phyloP scores from a whole-genome alignment of 208 protist species.

The Wallacemonas sp. region DNA sequence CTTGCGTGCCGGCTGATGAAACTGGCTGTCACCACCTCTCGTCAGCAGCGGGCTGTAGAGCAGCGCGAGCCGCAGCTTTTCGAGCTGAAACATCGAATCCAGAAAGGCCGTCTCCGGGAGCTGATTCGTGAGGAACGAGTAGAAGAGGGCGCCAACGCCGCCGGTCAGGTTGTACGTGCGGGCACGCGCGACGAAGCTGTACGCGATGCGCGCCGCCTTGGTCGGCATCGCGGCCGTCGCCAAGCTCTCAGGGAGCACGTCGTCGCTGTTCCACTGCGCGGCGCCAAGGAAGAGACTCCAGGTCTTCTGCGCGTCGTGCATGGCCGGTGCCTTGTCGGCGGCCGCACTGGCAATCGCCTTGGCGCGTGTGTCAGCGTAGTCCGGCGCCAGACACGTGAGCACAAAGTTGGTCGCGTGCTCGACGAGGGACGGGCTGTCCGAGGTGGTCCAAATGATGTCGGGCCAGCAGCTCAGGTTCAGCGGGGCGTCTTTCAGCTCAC shows the following conservation, averaged over 20 bases:
- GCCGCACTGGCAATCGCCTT: constrained; percentile 6
- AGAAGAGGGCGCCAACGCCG: constrained; percentile 46
- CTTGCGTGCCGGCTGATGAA: background rate
- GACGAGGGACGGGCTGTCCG: constrained; percentile 18
- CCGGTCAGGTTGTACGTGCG: constrained; percentile 47
- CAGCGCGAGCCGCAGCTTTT: constrained; percentile 50
- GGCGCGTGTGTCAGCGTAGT: constrained; percentile 18
- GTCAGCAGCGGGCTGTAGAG: constrained; percentile 18
- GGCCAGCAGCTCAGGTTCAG: constrained; percentile 33
- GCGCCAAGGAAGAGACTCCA: constrained; percentile 44
- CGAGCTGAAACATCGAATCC: constrained; percentile 43
- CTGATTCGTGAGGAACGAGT: constrained; percentile 38
- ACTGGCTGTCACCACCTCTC: background rate
- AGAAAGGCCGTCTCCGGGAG: constrained; percentile 47
- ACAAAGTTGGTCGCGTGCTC: constrained; percentile 39
- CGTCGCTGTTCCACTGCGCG: constrained; percentile 44
- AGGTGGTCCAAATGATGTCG: constrained; percentile 16
- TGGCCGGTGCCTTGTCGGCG: background rate
- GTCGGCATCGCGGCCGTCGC: constrained; percentile 11
- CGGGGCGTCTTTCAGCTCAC: constrained; percentile 22
- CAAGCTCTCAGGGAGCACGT: constrained; percentile 15
- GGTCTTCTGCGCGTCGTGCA: constrained; percentile 18
- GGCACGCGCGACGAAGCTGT: constrained; percentile 43
- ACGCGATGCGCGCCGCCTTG: constrained; percentile 33
- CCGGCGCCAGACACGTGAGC: constrained; percentile 14